A percentile compares a stretch with the other conserved stretches of the same genome.
phyloP scores from a whole-genome alignment of 768 basidiomycete species.

The Psilocybe tampanensis region DNA sequence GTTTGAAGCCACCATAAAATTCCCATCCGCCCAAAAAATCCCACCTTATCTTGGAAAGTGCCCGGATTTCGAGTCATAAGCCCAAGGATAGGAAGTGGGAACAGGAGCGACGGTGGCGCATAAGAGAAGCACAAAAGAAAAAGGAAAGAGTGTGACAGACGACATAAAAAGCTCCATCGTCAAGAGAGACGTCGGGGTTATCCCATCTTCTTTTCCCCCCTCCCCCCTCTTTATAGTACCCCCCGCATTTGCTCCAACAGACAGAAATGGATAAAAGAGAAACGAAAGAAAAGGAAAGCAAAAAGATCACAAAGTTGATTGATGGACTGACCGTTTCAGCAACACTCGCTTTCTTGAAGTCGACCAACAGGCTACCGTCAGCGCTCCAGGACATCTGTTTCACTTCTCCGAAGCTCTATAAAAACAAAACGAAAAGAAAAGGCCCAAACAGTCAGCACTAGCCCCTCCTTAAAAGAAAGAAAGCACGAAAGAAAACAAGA shows the following conservation, averaged over 20 bases:
- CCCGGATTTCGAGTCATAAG: too few species aligned
- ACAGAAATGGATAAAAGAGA: not conserved
- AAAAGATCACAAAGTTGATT: not conserved
- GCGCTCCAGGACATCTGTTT: conserved; percentile 26
- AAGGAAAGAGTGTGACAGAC: too few species aligned
- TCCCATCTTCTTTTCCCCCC: not conserved
- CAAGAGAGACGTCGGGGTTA: too few species aligned
- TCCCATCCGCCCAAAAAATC: too few species aligned
- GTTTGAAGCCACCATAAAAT: too few species aligned
- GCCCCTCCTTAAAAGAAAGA: not conserved
- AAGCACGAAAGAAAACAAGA: not conserved
- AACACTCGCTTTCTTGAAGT: conserved; percentile 39
- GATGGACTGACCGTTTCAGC: conserved; percentile 36
- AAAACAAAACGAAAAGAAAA: not conserved
- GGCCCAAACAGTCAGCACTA: not conserved
- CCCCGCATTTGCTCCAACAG: not conserved
- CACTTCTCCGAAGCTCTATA: conserved; percentile 35
- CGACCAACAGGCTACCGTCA: conserved; percentile 33
- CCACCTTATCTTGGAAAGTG: too few species aligned
- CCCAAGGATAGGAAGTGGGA: too few species aligned
- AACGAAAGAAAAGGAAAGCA: not conserved
- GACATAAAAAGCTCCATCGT: too few species aligned
- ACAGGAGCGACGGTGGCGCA: too few species aligned
- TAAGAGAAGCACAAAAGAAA: too few species aligned
- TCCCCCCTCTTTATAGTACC: not conserved